phyloP scores from a whole-genome alignment of 495 filamentous ascomycete genomes.

The Neurospora sublineolata region DNA sequence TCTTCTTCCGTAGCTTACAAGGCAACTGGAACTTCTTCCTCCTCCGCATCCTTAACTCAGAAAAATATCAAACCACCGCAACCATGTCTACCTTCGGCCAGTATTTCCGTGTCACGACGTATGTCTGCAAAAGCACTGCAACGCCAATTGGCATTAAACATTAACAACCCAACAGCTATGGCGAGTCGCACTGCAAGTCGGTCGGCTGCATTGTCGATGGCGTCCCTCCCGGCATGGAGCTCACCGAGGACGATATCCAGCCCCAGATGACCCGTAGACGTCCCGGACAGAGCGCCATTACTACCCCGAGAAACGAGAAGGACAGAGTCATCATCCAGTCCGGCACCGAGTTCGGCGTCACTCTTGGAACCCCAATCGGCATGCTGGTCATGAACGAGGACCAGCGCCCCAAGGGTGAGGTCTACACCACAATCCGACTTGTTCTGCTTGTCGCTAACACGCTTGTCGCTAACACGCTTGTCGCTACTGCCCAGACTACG shows the following conservation, averaged over 20 bases:
- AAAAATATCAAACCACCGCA: background rate
- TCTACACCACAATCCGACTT: background rate
- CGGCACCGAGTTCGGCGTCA: conserved; percentile 85
- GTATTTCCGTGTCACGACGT: conserved; percentile 78
- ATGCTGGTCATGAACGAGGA: conserved; percentile 86
- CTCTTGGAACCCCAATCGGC: conserved; percentile 84
- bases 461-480: background rate
- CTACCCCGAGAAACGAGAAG: conserved; percentile 87
- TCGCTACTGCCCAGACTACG: conserved; percentile 51
- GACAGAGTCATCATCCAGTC: conserved; percentile 88
- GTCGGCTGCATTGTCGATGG: conserved; percentile 86
- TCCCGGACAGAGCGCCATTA: conserved; percentile 81
- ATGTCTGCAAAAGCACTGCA: conserved; percentile 21
- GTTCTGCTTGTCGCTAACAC: background rate
- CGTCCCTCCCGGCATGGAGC: conserved; percentile 75
- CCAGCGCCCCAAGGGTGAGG: conserved; percentile 62
- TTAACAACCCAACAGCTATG: conserved; percentile 47
- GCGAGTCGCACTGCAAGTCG: conserved; percentile 84
- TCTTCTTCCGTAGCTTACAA: background rate
- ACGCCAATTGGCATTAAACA: conserved; percentile 1
- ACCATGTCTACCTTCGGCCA: conserved; percentile 87
- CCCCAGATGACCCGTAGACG: conserved; percentile 85
- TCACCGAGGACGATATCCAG: conserved; percentile 86
- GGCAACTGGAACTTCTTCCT: background rate
- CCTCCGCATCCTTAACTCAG: background rate